Evolutionary conservation across 2,329 filamentous ascomycete genomes (phyloP).

Genomic region (Xylariaceae sp.): DNA sequence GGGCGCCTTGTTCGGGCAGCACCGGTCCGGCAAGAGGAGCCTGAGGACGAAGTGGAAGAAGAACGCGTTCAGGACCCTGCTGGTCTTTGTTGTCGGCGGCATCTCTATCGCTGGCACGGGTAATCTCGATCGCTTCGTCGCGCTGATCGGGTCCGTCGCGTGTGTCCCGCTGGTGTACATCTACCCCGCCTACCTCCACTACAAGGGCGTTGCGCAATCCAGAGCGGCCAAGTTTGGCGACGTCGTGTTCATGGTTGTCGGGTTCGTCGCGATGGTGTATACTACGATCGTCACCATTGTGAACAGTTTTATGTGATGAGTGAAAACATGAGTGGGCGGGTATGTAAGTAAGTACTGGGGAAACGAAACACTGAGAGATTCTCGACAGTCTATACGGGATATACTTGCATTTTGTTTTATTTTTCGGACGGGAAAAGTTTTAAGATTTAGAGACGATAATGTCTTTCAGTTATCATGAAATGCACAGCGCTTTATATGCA

Average conservation of each 20-base stretch:
- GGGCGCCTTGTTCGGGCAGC: conserved; percentile 60
- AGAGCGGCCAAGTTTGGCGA: conserved; percentile 53
- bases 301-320: conserved; percentile 33
- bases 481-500: too few relatives aligned
- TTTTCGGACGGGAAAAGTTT: too few relatives aligned
- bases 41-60: conserved; percentile 69
- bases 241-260: conserved; percentile 56
- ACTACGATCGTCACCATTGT: conserved; percentile 59
- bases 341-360: too few relatives aligned
- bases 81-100: conserved; percentile 54
- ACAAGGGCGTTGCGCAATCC: conserved; percentile 58
- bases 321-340: too few relatives aligned
- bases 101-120: conserved; percentile 60
- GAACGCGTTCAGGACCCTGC: conserved; percentile 55
- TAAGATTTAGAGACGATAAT: too few relatives aligned
- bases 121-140: conserved; percentile 69
- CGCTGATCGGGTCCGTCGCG: conserved; percentile 66
- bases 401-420: too few relatives aligned
- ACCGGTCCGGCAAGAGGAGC: conserved; percentile 61
- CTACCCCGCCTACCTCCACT: conserved; percentile 67
- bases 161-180: conserved; percentile 74
- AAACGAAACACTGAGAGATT: too few relatives aligned
- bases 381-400: too few relatives aligned
- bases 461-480: too few relatives aligned
- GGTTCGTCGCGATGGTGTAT: conserved; percentile 63